Conservation (phyloP, 371 early-diverging fungal species). For the Mortierella sp. region DNA sequence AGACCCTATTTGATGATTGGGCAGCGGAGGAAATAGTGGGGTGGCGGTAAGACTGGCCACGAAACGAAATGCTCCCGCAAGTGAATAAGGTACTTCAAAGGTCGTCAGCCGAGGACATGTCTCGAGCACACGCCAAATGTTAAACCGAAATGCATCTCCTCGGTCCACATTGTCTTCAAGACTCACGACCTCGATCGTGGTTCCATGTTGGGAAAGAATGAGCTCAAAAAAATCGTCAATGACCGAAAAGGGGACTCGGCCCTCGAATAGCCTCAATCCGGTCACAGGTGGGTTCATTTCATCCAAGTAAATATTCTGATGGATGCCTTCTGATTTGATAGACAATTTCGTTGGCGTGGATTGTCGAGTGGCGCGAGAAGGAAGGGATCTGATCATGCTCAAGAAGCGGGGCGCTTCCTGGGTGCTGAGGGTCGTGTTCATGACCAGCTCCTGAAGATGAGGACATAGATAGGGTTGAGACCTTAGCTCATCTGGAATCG, state of each 20-base stretch:
- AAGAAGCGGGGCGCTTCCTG: slow-evolving; percentile 9
- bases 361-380: not conserved
- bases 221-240: slow-evolving; percentile 27
- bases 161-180: not conserved
- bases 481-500: too few relatives aligned
- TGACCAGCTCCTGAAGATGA: too few relatives aligned
- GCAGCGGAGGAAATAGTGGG: not conserved
- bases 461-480: too few relatives aligned
- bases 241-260: slow-evolving; percentile 15
- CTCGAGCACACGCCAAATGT: slow-evolving; percentile 34
- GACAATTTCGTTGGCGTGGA: too few relatives aligned
- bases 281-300: too few relatives aligned
- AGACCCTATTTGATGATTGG: too few relatives aligned
- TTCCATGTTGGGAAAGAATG: slow-evolving; percentile 12
- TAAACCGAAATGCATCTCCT: slow-evolving; percentile 14
- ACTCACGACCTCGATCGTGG: slow-evolving; percentile 16
- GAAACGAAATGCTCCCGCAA: not conserved
- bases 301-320: too few relatives aligned
- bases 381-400: slow-evolving; percentile 6
- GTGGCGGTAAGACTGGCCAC: not conserved
- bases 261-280: slow-evolving; percentile 13
- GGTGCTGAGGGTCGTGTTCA: too few relatives aligned
- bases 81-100: slow-evolving; percentile 21
- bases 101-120: slow-evolving; percentile 13
- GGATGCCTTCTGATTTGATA: too few relatives aligned